phyloP scores from a whole-genome alignment of 345 rosid species.

The Eucalyptus brandiana region DNA sequence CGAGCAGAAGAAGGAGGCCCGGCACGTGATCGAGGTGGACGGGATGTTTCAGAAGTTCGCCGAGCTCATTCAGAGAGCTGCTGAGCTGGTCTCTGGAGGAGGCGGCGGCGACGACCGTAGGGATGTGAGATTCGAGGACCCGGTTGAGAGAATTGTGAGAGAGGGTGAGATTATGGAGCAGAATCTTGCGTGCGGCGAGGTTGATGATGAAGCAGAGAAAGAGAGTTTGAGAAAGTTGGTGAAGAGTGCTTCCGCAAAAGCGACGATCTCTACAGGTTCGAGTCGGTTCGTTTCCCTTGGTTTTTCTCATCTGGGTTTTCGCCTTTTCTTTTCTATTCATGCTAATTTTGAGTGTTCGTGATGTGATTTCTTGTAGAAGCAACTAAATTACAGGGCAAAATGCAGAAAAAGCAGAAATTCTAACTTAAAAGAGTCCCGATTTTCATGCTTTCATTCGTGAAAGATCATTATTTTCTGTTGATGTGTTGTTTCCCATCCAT shows the following conservation, averaged over 20 bases:
- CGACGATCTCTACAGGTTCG: background rate
- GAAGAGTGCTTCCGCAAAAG: constrained; percentile 24
- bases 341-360: background rate
- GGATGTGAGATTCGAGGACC: background rate
- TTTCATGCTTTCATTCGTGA: background rate
- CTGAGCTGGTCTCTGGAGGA: constrained; percentile 34
- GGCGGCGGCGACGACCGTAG: constrained; percentile 6
- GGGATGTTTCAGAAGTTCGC: constrained; percentile 28
- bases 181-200: constrained; percentile 2
- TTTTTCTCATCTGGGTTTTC: background rate
- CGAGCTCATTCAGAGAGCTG: constrained; percentile 40
- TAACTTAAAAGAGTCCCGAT: background rate
- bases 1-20: constrained; percentile 46
- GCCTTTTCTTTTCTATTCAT: background rate
- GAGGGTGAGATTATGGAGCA: constrained; percentile 2
- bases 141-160: constrained; percentile 8
- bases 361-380: background rate
- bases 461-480: background rate
- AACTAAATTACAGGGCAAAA: background rate
- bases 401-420: background rate
- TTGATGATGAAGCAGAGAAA: constrained; percentile 5
- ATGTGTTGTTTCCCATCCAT: background rate
- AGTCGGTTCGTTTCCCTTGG: background rate
- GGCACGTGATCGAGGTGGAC: constrained; percentile 33
- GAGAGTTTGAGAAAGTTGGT: constrained; percentile 6